These are phyloP conservation scores for Conticribra weissflogii DNA, from an alignment of 108 stramenopile genomes.

Conservation along the genomic window DNA sequence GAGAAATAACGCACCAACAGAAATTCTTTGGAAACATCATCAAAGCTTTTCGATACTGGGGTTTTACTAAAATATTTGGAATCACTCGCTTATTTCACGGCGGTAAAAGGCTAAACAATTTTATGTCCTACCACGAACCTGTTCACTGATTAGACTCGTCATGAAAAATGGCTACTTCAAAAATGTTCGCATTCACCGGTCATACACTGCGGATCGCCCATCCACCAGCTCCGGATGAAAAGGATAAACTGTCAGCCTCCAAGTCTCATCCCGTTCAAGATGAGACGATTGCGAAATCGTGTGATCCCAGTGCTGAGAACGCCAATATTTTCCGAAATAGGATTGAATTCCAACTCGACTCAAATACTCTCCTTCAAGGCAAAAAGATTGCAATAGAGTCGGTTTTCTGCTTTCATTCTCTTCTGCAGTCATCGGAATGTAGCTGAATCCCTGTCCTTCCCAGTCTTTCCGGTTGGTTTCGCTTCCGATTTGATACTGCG, in stretches of 20 bases:
- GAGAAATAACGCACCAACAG: too few species aligned
- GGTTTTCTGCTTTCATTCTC: neutral
- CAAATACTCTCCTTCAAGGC: neutral
- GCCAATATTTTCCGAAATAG: neutral
- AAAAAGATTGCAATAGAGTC: neutral
- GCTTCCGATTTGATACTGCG: neutral
- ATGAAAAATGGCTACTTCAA: too few species aligned
- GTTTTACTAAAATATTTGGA: too few species aligned
- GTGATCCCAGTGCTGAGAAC: neutral
- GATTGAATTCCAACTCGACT: neutral
- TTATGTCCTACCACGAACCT: too few species aligned
- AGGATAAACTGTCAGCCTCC: neutral
- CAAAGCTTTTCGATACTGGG: too few species aligned
- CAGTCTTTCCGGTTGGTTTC: neutral
- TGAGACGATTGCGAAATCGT: neutral
- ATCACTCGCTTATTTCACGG: too few species aligned
- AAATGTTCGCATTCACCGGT: too few species aligned
- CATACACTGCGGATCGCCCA: neutral
- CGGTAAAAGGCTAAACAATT: too few species aligned
- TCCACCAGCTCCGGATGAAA: neutral
- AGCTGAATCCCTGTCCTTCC: neutral
- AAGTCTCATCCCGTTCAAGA: neutral
- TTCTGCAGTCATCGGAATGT: neutral
- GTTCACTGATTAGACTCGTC: too few species aligned
- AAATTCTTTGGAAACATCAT: too few species aligned